Percentiles rank a stretch among this genome's conserved stretches.
phyloP scores from a whole-genome alignment of 192 early-diverging fungal species.

The Coemansia sp. region DNA sequence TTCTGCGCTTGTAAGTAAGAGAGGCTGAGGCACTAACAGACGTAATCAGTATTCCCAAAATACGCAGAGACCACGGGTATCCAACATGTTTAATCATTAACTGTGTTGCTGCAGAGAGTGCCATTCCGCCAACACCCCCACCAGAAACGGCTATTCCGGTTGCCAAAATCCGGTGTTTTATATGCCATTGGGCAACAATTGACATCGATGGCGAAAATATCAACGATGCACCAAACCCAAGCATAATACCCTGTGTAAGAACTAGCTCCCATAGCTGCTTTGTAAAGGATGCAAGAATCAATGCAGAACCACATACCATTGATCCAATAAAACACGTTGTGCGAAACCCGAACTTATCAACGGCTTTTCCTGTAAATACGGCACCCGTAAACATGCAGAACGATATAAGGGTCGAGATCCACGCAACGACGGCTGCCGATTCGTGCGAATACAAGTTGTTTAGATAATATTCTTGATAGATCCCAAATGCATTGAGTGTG shows the following conservation, averaged over 20 bases:
- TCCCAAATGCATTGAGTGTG: slow-evolving; percentile 17
- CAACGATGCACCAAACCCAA: slow-evolving; percentile 67
- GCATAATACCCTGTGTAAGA: slow-evolving; percentile 69
- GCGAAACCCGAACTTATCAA: slow-evolving; percentile 12
- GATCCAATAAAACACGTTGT: slow-evolving; percentile 10
- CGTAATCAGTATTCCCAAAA: slow-evolving; percentile 10
- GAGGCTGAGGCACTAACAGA: slow-evolving; percentile 2
- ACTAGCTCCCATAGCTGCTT: slow-evolving; percentile 62
- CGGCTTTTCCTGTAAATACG: slow-evolving; percentile 15
- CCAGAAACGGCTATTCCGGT: slow-evolving; percentile 71
- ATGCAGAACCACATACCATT: neutral
- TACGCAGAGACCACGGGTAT: slow-evolving; percentile 19
- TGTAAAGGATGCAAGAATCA: slow-evolving; percentile 22
- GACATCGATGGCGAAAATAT: slow-evolving; percentile 67
- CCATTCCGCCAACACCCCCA: slow-evolving; percentile 69
- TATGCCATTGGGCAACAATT: slow-evolving; percentile 69
- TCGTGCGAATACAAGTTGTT: slow-evolving; percentile 6
- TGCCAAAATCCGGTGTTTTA: slow-evolving; percentile 61
- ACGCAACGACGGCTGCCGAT: slow-evolving; percentile 14
- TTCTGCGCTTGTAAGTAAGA: slow-evolving; percentile 13
- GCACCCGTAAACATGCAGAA: slow-evolving; percentile 26
- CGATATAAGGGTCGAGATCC: slow-evolving; percentile 23
- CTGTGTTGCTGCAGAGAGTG: slow-evolving; percentile 55
- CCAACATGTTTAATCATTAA: slow-evolving; percentile 46
- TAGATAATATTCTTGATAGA: slow-evolving; percentile 19